phyloP scores from a whole-genome alignment of 331 rosid genomes.

The Cydonia oblonga region DNA sequence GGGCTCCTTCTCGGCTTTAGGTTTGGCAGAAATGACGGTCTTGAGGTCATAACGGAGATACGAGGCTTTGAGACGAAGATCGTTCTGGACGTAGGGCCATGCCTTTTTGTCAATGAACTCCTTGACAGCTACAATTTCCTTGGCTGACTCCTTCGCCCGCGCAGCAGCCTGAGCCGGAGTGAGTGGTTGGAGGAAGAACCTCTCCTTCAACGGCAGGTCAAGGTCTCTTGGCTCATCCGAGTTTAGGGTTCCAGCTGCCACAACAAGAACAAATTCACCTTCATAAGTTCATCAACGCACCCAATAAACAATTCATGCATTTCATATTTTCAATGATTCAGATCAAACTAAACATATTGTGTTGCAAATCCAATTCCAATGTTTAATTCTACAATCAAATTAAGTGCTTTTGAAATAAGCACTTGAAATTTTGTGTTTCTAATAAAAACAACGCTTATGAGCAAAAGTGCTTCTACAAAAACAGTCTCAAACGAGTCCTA shows the following conservation, averaged over 20 bases:
- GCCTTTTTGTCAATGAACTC: slow-evolving; percentile 71
- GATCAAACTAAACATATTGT: background rate
- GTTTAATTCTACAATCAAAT: background rate
- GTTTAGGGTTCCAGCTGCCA: slow-evolving; percentile 86
- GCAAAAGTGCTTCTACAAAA: background rate
- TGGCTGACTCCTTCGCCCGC: slow-evolving; percentile 87
- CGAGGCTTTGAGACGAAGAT: slow-evolving; percentile 56
- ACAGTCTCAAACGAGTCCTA: background rate
- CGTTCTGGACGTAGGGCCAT: slow-evolving; percentile 88
- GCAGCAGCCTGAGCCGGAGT: slow-evolving; percentile 51
- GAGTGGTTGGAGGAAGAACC: slow-evolving; percentile 81
- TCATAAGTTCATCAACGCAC: background rate
- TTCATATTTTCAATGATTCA: background rate
- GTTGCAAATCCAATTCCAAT: background rate
- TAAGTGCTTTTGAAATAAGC: background rate
- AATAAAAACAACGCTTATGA: background rate
- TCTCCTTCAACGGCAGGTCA: slow-evolving; percentile 49
- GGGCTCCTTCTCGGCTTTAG: slow-evolving; percentile 63
- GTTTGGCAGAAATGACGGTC: slow-evolving; percentile 60
- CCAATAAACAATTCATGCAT: background rate
- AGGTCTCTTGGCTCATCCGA: slow-evolving; percentile 83
- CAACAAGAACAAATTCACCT: slow-evolving; percentile 1
- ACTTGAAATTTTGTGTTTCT: background rate
- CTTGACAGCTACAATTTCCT: slow-evolving; percentile 71
- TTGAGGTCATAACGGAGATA: slow-evolving; percentile 85